phyloP scores from a whole-genome alignment of 768 basidiomycete genomes.

The Tylopilus plumbeoviolaceoides region DNA sequence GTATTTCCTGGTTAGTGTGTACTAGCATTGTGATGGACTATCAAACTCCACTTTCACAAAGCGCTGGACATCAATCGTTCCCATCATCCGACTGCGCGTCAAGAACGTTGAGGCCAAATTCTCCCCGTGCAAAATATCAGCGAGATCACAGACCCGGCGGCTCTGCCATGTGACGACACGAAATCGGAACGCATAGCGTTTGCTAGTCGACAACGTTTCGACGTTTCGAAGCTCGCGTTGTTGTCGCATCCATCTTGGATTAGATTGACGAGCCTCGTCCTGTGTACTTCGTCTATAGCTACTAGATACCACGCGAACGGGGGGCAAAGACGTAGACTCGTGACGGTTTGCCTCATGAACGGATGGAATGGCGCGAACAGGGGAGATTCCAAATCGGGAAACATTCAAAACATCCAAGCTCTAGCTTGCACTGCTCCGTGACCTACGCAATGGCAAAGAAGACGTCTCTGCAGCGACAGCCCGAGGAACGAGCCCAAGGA shows the following conservation, averaged over 20 bases:
- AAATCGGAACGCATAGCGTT: too few species aligned
- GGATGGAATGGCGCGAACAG: too few species aligned
- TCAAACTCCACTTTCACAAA: slow-evolving; percentile 13
- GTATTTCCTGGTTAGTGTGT: slow-evolving; percentile 1
- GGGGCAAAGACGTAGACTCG: too few species aligned
- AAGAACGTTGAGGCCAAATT: neutral
- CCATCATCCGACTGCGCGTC: neutral
- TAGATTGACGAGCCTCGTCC: too few species aligned
- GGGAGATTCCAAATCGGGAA: slow-evolving; percentile 2
- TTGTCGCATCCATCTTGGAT: neutral
- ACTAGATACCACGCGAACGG: too few species aligned
- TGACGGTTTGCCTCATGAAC: too few species aligned
- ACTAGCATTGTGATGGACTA: neutral
- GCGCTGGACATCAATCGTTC: neutral
- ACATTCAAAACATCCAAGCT: neutral
- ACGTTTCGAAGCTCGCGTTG: too few species aligned
- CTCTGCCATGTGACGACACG: neutral
- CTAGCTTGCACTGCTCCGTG: neutral
- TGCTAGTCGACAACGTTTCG: too few species aligned
- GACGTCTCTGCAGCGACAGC: neutral
- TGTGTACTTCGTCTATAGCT: neutral
- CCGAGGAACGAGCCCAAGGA: neutral
- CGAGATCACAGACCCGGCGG: too few species aligned
- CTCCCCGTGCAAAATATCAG: neutral
- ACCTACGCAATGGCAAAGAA: slow-evolving; percentile 6